Conservation (phyloP, 2,329 filamentous ascomycete species). For the Epichloe gansuensis region DNA sequence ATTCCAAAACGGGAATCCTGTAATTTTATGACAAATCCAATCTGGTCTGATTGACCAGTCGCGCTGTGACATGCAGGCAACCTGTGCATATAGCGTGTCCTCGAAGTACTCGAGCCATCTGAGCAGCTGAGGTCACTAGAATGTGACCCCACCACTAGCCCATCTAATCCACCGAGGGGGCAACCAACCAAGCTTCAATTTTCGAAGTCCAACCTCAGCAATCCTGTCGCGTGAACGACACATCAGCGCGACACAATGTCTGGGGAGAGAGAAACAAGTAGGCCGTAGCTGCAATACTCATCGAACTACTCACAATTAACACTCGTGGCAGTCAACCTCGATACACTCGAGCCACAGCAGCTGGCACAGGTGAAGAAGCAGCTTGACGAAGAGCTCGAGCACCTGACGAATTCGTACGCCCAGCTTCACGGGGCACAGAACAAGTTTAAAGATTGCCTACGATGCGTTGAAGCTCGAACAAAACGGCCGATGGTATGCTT, state of each 20-base stretch:
- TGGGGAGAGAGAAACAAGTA: slow-evolving; percentile 23
- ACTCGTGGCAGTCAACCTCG: slow-evolving; percentile 44
- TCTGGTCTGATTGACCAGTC: no score
- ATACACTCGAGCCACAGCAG: slow-evolving; percentile 70
- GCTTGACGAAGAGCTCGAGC: slow-evolving; percentile 89
- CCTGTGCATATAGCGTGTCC: no score
- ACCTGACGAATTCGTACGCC: slow-evolving; percentile 79
- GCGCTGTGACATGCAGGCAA: no score
- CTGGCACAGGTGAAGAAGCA: slow-evolving; percentile 89
- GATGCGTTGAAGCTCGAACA: slow-evolving; percentile 49
- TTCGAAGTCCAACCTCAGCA: neutral
- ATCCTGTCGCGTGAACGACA: neutral
- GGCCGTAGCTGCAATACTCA: neutral
- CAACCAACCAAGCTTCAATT: neutral
- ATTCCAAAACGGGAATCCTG: no score
- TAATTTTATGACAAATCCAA: no score
- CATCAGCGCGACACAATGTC: slow-evolving; percentile 15
- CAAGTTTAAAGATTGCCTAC: slow-evolving; percentile 84
- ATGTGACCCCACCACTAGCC: neutral
- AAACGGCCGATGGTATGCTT: slow-evolving; percentile 18
- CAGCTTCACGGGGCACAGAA: slow-evolving; percentile 82
- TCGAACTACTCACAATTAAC: neutral
- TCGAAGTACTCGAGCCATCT: no score
- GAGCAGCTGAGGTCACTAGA: neutral
- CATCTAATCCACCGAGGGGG: neutral